Base-by-base conservation (phyloP, 441 rosid genomes). In the Adansonia gregorii region DNA sequence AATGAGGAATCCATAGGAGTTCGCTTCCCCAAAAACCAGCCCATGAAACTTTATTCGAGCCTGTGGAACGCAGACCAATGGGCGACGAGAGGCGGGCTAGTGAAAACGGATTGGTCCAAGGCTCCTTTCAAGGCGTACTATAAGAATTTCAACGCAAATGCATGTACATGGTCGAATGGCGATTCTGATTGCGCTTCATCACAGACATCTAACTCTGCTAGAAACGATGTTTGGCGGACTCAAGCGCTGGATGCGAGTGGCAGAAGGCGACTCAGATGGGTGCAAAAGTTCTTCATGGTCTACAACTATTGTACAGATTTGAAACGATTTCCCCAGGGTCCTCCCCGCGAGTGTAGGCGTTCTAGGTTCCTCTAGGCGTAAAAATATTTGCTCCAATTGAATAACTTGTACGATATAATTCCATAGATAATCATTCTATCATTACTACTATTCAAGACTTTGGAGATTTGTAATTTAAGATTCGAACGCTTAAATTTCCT, bases 251-350 rank as follows among this genome's bases (percentile, higher is more conserved):
- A 69, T 64, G 63, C 56, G 8, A 27, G 2, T 10, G 63, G 72
- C 12, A 64, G 71, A 48, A 65, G 69, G 20, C 55, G 24, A 54
- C 76, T 90, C 64, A 75, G 80, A 65, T 87, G 88, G 87, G 90
- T 81, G 49, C 90, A 84, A 14, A 58, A 78, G 31, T 81, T 86
- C 8, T 80, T 74, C 78, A 86, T 89, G 93, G 76, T 88, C 0
- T 89, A 88, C 51, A 84, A 88, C 73, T 89, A 89, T 45, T 89
- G 91, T 77, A 39, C 83, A 0, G 90, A 89, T 71, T 52, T 63
- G 10, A 82, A 82, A 60, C 80, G 93, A 31, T 89, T 89, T 64
- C 87, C 90, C 6, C 85, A 78, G 35, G 85, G 89, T 45, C 72
- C 73, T 17, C 89, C 92, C 45, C 48, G 5, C 0, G 92, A 84